Evolutionary conservation across 2,329 filamentous ascomycete species (phyloP), one percentile per base, ranked within the genome.

Genomic region (Neofusicoccum ribis): DNA sequence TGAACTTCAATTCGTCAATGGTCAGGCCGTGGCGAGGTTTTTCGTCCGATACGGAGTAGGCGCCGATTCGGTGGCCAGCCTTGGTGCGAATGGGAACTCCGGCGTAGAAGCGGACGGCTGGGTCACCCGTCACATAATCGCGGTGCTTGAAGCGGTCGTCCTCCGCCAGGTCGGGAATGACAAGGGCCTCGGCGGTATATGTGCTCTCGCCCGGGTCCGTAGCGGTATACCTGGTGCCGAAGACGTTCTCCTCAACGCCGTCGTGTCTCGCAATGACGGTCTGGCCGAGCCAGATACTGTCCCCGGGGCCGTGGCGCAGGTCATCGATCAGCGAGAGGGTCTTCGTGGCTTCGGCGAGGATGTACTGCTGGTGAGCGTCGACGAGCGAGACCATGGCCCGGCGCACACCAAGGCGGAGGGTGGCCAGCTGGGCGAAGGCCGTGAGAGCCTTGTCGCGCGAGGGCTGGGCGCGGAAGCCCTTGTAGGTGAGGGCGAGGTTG

Each of bases 21-120:
- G 76, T 77, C 17, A 90, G 70, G 0, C 82, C 83, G 47, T 83
- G 70, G 14, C 85, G 83, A 0, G 85, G 82, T n/a, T 80, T 79
- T 49, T 85, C 82, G 68, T 89, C 87, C 3, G 88, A 77, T 2
- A 89, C 82, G 61, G 84, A 84, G 66, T 88, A 86, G 11, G 82
- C 83, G 9, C 88, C 88, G 64, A 91, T 86, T 52, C 83, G 82
- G 69, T 85, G 83, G 34, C 84, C 82, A 41, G 81, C 83, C 0
- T 82, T 82, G 37, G 85, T 87, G 31, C 83, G 82, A 63, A 91
- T 85, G 0, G 88, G 88, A 0, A 89, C 87, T 17, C 84, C 84
- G 5, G 84, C 85, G 66, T 86, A 86, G 70, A 87, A 87, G 3
- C 73, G 71, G 7, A 65, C 59, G 15, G 72, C 72, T 11, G 66